Evolutionary conservation across 305 asterid species (phyloP).

Genomic region (Salvia sclarea): DNA sequence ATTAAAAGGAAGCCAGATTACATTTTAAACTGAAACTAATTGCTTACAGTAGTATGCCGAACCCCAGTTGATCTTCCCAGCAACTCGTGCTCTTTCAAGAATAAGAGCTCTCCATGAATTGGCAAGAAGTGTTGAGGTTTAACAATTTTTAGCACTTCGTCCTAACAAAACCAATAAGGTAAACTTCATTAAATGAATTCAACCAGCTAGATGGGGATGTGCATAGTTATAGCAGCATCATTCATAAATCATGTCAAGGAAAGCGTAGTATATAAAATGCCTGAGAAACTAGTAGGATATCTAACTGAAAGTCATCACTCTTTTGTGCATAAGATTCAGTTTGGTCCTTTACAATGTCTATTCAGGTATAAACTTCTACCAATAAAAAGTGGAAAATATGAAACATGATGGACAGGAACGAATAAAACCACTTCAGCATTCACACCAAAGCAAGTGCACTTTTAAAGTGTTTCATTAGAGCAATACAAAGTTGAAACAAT

Average conservation of each 20-base stretch:
- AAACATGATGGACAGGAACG: slow-evolving; percentile 16
- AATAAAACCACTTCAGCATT: slow-evolving; percentile 16
- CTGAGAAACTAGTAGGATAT: slow-evolving; percentile 21
- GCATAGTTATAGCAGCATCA: neutral
- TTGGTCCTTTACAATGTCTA: slow-evolving; percentile 11
- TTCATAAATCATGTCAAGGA: slow-evolving; percentile 9
- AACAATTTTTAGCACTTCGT: slow-evolving; percentile 93
- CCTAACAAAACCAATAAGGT: slow-evolving; percentile 52
- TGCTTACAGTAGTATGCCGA: slow-evolving; percentile 85
- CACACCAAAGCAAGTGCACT: neutral
- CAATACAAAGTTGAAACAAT: slow-evolving; percentile 27
- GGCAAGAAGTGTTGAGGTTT: slow-evolving; percentile 99
- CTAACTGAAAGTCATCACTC: slow-evolving; percentile 17
- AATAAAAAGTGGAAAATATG: neutral
- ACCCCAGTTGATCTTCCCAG: slow-evolving; percentile 96
- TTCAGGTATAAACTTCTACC: slow-evolving; percentile 6
- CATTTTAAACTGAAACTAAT: slow-evolving; percentile 16
- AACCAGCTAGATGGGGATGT: slow-evolving; percentile 24
- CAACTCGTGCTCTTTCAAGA: slow-evolving; percentile 96
- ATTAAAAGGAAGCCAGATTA: neutral
- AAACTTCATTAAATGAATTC: slow-evolving; percentile 30
- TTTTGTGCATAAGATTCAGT: neutral
- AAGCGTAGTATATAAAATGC: slow-evolving; percentile 23
- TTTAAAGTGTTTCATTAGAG: slow-evolving; percentile 21
- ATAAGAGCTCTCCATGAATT: slow-evolving; percentile 97